A percentile compares a stretch with the other conserved stretches of the same genome.
Evolutionary conservation across 2,329 filamentous ascomycete species (phyloP).

Genomic region (Fusarium siculi): DNA sequence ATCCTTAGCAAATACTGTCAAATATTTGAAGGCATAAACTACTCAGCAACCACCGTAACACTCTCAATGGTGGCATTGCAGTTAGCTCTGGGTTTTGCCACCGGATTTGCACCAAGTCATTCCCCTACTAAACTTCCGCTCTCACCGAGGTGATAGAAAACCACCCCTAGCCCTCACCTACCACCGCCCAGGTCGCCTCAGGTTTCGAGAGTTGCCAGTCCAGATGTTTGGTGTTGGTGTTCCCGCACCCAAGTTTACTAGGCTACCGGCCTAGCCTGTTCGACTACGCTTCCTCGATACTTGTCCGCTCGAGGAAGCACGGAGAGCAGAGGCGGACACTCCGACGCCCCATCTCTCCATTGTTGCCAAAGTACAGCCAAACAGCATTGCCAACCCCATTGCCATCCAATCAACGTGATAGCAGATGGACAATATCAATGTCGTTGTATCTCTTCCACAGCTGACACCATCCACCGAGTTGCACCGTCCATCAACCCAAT

Average conservation of each 20-base stretch:
- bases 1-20: conserved; percentile 24
- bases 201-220: background rate
- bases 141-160: background rate
- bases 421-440: conserved; percentile 16
- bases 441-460: conserved; percentile 8
- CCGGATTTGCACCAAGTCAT: background rate
- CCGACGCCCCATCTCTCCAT: background rate
- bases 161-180: background rate
- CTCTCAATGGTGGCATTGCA: conserved; percentile 7
- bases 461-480: conserved; percentile 22
- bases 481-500: conserved; percentile 30
- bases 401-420: conserved; percentile 17
- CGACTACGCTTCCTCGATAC: conserved; percentile 8
- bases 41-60: background rate
- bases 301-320: conserved; percentile 7
- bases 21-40: conserved; percentile 10
- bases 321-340: background rate
- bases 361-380: conserved; percentile 9
- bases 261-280: conserved; percentile 6
- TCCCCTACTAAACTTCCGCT: background rate
- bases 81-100: background rate
- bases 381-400: background rate
- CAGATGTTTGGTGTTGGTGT: conserved; percentile 12
- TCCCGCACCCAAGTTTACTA: background rate
- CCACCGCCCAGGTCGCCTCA: background rate